These are phyloP conservation scores for Cercospora sp. DNA, from an alignment of 2,329 filamentous ascomycete genomes.

Conservation along the genomic window DNA sequence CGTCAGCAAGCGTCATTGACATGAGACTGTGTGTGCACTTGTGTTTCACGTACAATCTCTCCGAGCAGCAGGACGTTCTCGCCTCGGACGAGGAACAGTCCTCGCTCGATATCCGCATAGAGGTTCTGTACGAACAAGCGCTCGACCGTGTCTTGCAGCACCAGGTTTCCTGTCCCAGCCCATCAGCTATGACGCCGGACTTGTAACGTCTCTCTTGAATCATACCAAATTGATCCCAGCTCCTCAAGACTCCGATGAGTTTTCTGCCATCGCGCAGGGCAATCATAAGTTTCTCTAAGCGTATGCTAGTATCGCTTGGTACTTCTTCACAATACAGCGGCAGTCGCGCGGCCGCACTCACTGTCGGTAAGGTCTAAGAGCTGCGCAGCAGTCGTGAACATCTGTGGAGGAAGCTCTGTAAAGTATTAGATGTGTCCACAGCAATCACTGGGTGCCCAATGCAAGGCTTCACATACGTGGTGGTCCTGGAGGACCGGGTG, in stretches of 20 bases:
- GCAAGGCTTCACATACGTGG: slow-evolving; percentile 13
- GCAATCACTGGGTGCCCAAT: not conserved
- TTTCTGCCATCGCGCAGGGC: slow-evolving; percentile 91
- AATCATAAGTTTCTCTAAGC: slow-evolving; percentile 87
- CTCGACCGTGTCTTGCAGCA: slow-evolving; percentile 90
- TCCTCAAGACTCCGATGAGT: slow-evolving; percentile 85
- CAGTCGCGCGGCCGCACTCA: slow-evolving; percentile 52
- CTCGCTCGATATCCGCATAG: slow-evolving; percentile 81
- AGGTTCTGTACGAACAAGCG: slow-evolving; percentile 73
- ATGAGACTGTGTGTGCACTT: not conserved
- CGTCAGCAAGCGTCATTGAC: slow-evolving; percentile 10
- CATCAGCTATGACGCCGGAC: slow-evolving; percentile 1
- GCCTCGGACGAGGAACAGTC: slow-evolving; percentile 87
- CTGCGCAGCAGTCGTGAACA: slow-evolving; percentile 97
- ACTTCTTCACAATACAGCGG: not conserved
- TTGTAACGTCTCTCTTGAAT: not conserved
- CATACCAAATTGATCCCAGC: slow-evolving; percentile 96
- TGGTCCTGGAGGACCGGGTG: slow-evolving; percentile 25
- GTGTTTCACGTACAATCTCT: slow-evolving; percentile 64
- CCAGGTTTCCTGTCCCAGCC: slow-evolving; percentile 72
- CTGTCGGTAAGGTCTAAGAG: slow-evolving; percentile 95
- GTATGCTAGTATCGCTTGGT: slow-evolving; percentile 27
- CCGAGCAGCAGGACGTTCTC: slow-evolving; percentile 96
- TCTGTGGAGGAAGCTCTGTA: slow-evolving; percentile 63
- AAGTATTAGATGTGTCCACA: not conserved